Conservation (phyloP, 2,329 filamentous ascomycete species). For the Fusarium praegraminearum region DNA sequence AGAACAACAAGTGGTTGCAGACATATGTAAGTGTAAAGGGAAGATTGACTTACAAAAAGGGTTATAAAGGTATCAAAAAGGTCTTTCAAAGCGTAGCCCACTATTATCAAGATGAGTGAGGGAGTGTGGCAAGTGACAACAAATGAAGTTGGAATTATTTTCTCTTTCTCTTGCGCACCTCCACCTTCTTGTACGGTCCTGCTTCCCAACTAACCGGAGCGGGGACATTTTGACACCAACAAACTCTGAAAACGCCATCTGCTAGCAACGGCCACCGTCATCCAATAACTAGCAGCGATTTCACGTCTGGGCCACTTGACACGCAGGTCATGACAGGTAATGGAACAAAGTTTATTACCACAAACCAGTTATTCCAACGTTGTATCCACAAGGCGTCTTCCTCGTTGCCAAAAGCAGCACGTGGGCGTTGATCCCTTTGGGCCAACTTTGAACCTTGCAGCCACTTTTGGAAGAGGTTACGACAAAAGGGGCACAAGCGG, state of each 20-base stretch:
- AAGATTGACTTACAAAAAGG: background rate
- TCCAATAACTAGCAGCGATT: background rate
- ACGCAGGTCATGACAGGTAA: background rate
- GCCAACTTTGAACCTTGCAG: background rate
- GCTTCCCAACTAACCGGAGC: background rate
- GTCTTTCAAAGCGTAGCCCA: no score
- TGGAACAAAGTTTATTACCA: background rate
- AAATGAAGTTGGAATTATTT: background rate
- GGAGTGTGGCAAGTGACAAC: background rate
- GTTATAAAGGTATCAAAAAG: rapidly evolving
- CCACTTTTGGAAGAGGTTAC: background rate
- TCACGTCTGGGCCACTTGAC: background rate
- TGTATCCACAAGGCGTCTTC: conserved; percentile 1
- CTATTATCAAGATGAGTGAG: background rate
- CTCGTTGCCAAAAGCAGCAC: background rate
- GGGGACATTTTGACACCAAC: background rate
- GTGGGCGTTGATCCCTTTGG: background rate
- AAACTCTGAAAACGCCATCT: conserved; percentile 1
- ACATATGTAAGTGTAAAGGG: background rate
- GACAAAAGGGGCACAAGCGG: background rate
- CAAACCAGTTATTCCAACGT: conserved; percentile 8
- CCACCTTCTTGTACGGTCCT: background rate
- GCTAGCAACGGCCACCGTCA: background rate
- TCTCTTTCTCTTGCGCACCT: background rate
- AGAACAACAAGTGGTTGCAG: background rate